Conservation (phyloP, 2,329 filamentous ascomycete genomes). For the Capronia coronata region DNA sequence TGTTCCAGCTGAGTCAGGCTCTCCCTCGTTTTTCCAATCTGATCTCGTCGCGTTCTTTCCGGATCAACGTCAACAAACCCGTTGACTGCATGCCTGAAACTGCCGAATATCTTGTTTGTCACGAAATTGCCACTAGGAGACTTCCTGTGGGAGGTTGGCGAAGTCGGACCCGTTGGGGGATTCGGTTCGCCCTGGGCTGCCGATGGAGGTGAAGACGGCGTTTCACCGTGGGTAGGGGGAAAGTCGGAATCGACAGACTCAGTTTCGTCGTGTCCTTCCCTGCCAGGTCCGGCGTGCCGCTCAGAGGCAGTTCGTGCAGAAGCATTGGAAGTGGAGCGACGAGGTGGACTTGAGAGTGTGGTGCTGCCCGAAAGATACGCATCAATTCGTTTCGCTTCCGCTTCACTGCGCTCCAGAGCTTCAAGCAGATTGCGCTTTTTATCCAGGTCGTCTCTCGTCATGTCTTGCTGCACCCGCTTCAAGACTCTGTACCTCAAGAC, state of each 20-base stretch:
- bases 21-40: constrained; percentile 92
- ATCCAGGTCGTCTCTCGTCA: constrained; percentile 85
- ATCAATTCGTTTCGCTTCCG: constrained; percentile 87
- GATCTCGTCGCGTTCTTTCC: constrained; percentile 82
- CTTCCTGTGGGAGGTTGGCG: constrained; percentile 59
- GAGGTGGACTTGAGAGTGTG: constrained; percentile 55
- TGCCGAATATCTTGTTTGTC: constrained; percentile 86
- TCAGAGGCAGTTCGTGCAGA: constrained; percentile 39
- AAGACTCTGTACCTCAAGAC: constrained; percentile 85
- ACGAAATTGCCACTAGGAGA: constrained; percentile 82
- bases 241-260: constrained; percentile 95
- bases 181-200: constrained; percentile 63
- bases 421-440: constrained; percentile 80
- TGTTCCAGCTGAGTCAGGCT: constrained; percentile 76
- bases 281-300: constrained; percentile 40
- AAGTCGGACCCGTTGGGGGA: constrained; percentile 32
- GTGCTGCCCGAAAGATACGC: constrained; percentile 72
- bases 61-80: constrained; percentile 95
- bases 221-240: constrained; percentile 75
- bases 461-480: constrained; percentile 94
- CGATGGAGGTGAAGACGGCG: constrained; percentile 55
- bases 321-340: constrained; percentile 57
- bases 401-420: constrained; percentile 85
- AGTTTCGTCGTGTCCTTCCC: constrained; percentile 66
- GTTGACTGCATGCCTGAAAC: constrained; percentile 89